Percentiles rank a stretch among this genome's conserved stretches.
phyloP scores from a whole-genome alignment of 441 rosid species.

The Manihot esculenta region DNA sequence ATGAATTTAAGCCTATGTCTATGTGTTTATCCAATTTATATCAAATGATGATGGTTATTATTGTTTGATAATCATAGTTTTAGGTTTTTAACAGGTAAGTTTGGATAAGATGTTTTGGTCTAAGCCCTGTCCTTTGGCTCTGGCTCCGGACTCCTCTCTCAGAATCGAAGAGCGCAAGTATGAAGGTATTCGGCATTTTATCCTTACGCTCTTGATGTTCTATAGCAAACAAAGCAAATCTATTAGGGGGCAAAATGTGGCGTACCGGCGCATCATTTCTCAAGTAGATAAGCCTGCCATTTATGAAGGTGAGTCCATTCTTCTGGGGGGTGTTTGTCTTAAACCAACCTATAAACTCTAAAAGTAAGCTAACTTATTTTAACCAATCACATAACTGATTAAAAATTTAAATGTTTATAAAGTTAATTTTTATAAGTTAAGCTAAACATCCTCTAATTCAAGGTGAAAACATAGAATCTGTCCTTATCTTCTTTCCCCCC shows the following conservation, averaged over 20 bases:
- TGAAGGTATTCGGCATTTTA: conserved; percentile 53
- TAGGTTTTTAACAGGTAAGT: conserved; percentile 45
- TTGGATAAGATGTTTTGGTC: conserved; percentile 78
- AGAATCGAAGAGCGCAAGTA: conserved; percentile 79
- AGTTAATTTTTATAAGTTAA: too few species aligned
- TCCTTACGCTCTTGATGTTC: conserved; percentile 66
- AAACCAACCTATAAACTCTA: too few species aligned
- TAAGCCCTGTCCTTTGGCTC: conserved; percentile 84
- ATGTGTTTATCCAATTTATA: neutral
- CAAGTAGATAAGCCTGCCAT: conserved; percentile 84
- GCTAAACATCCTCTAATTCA: conserved; percentile 2
- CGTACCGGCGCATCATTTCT: conserved; percentile 54
- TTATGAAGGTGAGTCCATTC: conserved; percentile 61
- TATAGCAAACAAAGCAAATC: conserved; percentile 87
- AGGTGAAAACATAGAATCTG: too few species aligned
- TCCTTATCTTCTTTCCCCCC: neutral
- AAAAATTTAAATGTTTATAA: too few species aligned
- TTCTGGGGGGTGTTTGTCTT: too few species aligned
- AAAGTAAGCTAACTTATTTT: too few species aligned
- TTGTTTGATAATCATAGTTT: neutral
- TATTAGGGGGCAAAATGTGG: conserved; percentile 81
- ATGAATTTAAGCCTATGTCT: neutral
- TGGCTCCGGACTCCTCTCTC: conserved; percentile 66
- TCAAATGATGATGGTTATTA: neutral
- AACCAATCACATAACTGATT: too few species aligned